Conservation (phyloP, 352 stramenopile genomes). For the Phytophthora fragariaefolia region DNA sequence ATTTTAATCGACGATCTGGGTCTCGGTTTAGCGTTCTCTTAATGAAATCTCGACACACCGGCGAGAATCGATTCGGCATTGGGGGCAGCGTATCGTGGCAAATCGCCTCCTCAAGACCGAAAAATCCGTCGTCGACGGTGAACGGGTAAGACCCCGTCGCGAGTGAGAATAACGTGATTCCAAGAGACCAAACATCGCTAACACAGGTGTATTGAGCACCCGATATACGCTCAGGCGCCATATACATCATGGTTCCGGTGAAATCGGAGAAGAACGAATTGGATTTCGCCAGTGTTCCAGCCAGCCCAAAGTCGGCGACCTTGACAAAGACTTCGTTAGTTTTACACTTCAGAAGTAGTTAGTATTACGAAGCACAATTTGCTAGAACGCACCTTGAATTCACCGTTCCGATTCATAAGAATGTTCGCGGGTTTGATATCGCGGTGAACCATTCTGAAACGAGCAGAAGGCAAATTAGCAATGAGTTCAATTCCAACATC, state of each 20-base stretch:
- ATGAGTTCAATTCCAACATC: not conserved
- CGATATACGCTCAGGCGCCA: constrained; percentile 93
- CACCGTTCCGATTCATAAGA: constrained; percentile 79
- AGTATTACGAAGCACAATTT: not conserved
- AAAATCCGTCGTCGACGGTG: constrained; percentile 77
- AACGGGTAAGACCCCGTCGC: constrained; percentile 78
- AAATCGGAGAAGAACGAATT: constrained; percentile 87
- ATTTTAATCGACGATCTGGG: constrained; percentile 77
- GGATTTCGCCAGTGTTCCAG: constrained; percentile 75
- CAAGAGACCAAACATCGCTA: constrained; percentile 84
- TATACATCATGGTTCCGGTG: constrained; percentile 95
- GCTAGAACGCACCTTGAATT: constrained; percentile 78
- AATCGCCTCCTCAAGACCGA: constrained; percentile 85
- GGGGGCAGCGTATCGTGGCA: constrained; percentile 73
- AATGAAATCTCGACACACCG: constrained; percentile 93
- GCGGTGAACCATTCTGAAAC: constrained; percentile 49
- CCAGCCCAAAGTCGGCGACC: constrained; percentile 86
- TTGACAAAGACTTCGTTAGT: constrained; percentile 23
- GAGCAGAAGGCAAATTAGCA: no score
- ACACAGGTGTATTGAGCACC: constrained; percentile 87
- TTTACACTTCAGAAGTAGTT: not conserved
- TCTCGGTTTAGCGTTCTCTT: constrained; percentile 92
- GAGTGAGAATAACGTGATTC: constrained; percentile 73
- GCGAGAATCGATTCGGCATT: constrained; percentile 84
- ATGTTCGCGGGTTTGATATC: constrained; percentile 94